phyloP scores from a whole-genome alignment of 257 asterid genomes.

The Solanum peruvianum region DNA sequence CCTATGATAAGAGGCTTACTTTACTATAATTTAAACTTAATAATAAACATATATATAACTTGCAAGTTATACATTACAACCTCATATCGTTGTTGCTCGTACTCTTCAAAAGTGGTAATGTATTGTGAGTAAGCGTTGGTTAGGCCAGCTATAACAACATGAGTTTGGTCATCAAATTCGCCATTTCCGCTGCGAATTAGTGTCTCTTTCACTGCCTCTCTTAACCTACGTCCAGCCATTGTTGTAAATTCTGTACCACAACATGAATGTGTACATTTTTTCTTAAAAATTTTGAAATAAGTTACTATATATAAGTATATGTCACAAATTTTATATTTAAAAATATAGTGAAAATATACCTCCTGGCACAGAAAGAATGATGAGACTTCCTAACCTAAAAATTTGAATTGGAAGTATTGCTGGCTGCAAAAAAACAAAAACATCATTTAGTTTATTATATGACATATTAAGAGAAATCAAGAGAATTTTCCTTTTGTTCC shows the following conservation, averaged over 20 bases:
- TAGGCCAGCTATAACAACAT: slow-evolving; percentile 44
- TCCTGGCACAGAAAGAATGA: slow-evolving; percentile 47
- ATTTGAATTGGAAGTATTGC: slow-evolving; percentile 53
- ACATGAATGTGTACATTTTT: background rate
- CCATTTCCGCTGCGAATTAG: slow-evolving; percentile 28
- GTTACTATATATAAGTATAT: background rate
- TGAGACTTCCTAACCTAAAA: slow-evolving; percentile 35
- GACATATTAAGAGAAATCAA: background rate
- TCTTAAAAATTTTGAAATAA: background rate
- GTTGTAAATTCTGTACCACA: slow-evolving; percentile 45
- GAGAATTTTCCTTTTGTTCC: background rate
- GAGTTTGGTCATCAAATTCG: slow-evolving; percentile 24
- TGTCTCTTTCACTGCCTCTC: slow-evolving; percentile 48
- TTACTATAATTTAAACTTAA: background rate
- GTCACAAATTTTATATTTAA: background rate
- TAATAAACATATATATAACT: background rate
- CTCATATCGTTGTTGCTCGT: slow-evolving; percentile 52
- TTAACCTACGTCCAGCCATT: slow-evolving; percentile 55
- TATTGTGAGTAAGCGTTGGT: slow-evolving; percentile 51
- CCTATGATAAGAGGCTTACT: background rate
- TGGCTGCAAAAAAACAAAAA: slow-evolving; percentile 21
- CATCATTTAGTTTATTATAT: background rate
- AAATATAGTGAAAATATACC: slow-evolving; percentile 10
- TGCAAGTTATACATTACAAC: background rate
- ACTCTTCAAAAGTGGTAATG: slow-evolving; percentile 44